Percentiles rank a stretch among this genome's conserved stretches.
Conservation (phyloP, 108 stramenopile genomes). For the Aurantiochytrium sp. region DNA sequence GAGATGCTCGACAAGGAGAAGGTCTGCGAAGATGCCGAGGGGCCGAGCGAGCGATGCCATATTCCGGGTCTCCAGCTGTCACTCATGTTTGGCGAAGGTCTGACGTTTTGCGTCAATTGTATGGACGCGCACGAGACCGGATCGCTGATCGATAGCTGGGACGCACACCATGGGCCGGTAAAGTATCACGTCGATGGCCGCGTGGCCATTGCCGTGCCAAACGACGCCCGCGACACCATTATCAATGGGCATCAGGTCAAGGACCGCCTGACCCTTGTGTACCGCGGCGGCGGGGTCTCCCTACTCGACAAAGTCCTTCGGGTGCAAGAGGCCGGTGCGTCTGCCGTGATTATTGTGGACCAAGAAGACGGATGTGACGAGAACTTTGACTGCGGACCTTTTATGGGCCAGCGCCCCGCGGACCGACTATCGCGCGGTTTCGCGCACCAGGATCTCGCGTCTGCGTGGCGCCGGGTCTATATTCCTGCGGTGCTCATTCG, state of each 20-base stretch:
- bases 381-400: not conserved
- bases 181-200: conserved; percentile 18
- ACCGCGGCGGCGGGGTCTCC: not conserved
- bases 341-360: not conserved
- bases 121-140: conserved; percentile 15
- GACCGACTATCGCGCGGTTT: not conserved
- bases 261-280: not conserved
- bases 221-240: not conserved
- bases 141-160: conserved; percentile 12
- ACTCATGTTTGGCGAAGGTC: not conserved
- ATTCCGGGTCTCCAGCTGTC: not conserved
- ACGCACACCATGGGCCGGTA: not conserved
- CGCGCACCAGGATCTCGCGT: not conserved
- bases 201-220: not conserved
- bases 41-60: not conserved
- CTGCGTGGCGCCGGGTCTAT: not conserved
- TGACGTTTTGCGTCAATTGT: conserved; percentile 23
- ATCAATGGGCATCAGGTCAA: not conserved
- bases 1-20: not conserved
- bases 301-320: not conserved
- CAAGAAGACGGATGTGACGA: not conserved
- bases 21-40: not conserved
- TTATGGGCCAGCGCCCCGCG: not conserved
- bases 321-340: not conserved
- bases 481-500: not conserved